Evolutionary conservation across 108 stramenopile genomes (phyloP).

Genomic region (Aureococcus anophagefferens): DNA sequence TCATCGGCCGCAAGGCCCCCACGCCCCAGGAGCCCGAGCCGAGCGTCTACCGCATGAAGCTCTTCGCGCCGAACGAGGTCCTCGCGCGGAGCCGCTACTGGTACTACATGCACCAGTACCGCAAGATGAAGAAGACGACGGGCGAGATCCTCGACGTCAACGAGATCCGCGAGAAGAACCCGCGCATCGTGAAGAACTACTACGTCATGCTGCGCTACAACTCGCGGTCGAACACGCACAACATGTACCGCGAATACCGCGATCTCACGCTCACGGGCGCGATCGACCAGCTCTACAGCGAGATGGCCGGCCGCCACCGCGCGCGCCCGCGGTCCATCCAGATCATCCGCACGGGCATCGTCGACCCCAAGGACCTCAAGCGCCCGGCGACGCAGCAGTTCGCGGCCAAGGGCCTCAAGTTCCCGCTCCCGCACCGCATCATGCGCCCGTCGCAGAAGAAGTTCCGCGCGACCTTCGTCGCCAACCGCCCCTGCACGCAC

Average conservation of each 20-base stretch:
- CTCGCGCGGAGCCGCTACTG: conserved; percentile 98
- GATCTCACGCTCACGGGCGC: conserved; percentile 89
- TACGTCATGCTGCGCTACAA: conserved; percentile 98
- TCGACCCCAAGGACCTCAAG: conserved; percentile 74
- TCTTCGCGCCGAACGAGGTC: conserved; percentile 93
- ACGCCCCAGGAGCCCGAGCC: conserved; percentile 94
- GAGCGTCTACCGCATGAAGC: conserved; percentile 97
- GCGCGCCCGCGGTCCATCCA: conserved; percentile 95
- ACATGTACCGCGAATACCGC: conserved; percentile 99
- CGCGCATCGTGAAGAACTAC: conserved; percentile 94
- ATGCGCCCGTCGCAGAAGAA: conserved; percentile 17
- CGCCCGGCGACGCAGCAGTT: conserved; percentile 83
- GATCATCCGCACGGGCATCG: conserved; percentile 89
- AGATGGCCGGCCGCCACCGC: conserved; percentile 99
- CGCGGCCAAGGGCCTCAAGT: conserved; percentile 78
- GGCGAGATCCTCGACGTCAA: conserved; percentile 96
- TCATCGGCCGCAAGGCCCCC: conserved; percentile 96
- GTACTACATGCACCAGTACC: conserved; percentile 99
- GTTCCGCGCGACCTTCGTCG: conserved; percentile 38
- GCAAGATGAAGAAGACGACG: conserved; percentile 99
- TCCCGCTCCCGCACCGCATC: conserved; percentile 95
- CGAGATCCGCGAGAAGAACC: conserved; percentile 93
- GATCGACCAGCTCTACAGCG: conserved; percentile 93
- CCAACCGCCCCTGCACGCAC: conserved; percentile 46
- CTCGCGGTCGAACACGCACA: conserved; percentile 97